Conservation (phyloP, 2,329 filamentous ascomycete genomes). For the Aspergillus pseudonomiae region DNA sequence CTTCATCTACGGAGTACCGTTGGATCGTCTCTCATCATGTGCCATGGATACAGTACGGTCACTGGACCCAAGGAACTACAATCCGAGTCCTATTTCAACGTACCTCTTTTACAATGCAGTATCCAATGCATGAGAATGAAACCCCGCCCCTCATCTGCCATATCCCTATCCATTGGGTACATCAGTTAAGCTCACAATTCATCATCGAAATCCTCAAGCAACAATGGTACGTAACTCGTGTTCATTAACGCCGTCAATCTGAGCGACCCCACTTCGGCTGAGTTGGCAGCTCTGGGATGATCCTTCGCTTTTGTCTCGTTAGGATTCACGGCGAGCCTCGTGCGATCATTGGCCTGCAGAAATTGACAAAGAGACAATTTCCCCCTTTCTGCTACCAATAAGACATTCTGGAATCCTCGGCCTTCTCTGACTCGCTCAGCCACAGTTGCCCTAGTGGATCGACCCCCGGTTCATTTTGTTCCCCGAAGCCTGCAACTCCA, state of each 20-base stretch:
- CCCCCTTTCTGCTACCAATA: conserved; percentile 18
- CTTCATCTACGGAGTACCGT: not conserved
- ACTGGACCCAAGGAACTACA: not conserved
- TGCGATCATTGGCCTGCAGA: conserved; percentile 21
- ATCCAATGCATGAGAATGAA: not conserved
- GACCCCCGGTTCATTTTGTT: conserved; percentile 16
- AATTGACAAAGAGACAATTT: conserved; percentile 10
- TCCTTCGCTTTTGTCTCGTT: conserved; percentile 14
- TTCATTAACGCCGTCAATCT: conserved; percentile 2
- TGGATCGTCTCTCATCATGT: not conserved
- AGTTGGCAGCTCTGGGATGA: conserved; percentile 22
- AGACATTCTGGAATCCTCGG: conserved; percentile 15
- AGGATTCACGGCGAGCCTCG: conserved; percentile 2
- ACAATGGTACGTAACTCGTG: conserved; percentile 6
- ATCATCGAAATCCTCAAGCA: not conserved
- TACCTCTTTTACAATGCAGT: not conserved
- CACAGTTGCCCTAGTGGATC: conserved; percentile 14
- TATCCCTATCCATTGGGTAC: not conserved
- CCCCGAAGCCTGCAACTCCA: conserved; percentile 16
- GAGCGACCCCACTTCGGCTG: conserved; percentile 21
- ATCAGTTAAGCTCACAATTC: not conserved
- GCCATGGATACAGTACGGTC: not conserved
- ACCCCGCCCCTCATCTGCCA: not conserved
- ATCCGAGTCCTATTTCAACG: not conserved
- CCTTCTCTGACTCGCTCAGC: conserved; percentile 11